Conservation (phyloP, 345 rosid species). For the Euphorbia peplus region DNA sequence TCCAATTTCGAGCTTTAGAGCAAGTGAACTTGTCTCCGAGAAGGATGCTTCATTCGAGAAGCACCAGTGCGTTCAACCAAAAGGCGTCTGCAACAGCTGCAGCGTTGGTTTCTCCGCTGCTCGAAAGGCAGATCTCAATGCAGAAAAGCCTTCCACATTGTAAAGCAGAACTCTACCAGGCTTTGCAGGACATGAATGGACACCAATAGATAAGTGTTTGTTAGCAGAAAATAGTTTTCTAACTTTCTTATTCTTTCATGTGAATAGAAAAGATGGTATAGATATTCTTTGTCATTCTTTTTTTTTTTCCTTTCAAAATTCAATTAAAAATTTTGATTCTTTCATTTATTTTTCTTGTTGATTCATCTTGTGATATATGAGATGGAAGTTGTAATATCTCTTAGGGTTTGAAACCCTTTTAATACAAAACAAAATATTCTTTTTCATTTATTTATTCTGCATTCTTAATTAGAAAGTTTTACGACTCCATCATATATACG, state of each 20-base stretch:
- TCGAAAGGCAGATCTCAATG: conserved; percentile 4
- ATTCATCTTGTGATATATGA: conserved; percentile 15
- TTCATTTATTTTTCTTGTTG: not conserved
- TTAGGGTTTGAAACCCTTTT: conserved; percentile 25
- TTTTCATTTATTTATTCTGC: no score
- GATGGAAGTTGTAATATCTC: conserved; percentile 21
- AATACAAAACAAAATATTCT: conserved; percentile 9
- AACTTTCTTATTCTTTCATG: conserved; percentile 54
- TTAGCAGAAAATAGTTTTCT: conserved; percentile 6
- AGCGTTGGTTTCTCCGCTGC: not conserved
- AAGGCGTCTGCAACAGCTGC: conserved; percentile 5
- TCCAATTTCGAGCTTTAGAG: conserved; percentile 82
- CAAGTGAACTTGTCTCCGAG: conserved; percentile 83
- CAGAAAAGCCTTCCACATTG: conserved; percentile 21
- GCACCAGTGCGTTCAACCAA: conserved; percentile 18
- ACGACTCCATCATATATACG: no score
- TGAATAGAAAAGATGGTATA: conserved; percentile 52
- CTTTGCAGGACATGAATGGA: conserved; percentile 27
- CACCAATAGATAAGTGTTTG: conserved; percentile 14
- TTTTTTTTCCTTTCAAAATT: conserved; percentile 9
- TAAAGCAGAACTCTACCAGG: not conserved
- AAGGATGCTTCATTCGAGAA: conserved; percentile 20
- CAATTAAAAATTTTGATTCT: conserved; percentile 14
- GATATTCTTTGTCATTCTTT: conserved; percentile 44
- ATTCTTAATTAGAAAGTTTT: no score